Conservation (phyloP, 192 early-diverging fungal genomes). For the Coemansia sp. region DNA sequence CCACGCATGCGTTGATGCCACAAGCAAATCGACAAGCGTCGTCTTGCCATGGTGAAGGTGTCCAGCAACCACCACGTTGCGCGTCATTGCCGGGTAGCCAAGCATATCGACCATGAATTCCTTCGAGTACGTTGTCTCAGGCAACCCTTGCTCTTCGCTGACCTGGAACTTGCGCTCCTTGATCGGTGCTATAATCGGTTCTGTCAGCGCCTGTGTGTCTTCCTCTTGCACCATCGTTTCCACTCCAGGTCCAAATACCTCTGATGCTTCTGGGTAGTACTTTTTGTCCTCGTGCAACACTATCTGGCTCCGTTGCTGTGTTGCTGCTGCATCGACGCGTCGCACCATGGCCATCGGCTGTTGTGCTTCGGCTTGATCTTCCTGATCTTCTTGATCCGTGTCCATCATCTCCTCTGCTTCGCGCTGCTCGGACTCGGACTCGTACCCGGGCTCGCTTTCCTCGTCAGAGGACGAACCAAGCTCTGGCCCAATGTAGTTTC, state of each 20-base stretch:
- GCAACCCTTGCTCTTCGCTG: conserved; percentile 74
- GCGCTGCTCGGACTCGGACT: conserved; percentile 56
- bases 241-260: conserved; percentile 93
- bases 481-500: conserved; percentile 98
- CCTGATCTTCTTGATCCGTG: conserved; percentile 14
- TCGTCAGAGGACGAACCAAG: conserved; percentile 63
- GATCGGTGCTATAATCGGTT: conserved; percentile 92
- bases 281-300: conserved; percentile 98
- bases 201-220: conserved; percentile 92
- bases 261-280: conserved; percentile 96
- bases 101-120: conserved; percentile 86
- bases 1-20: conserved; percentile 82
- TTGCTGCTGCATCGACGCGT: conserved; percentile 28
- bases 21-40: conserved; percentile 87
- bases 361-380: conserved; percentile 28
- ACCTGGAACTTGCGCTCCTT: conserved; percentile 85
- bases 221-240: conserved; percentile 97
- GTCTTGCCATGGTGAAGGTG: conserved; percentile 99
- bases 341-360: conserved; percentile 30
- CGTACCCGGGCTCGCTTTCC: conserved; percentile 10
- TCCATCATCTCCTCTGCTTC: background rate
- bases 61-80: conserved; percentile 90
- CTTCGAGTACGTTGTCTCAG: conserved; percentile 81
- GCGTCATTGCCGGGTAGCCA: conserved; percentile 73
- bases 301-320: conserved; percentile 61